Percentiles rank a stretch among this genome's conserved stretches.
Evolutionary conservation across 345 rosid species (phyloP).

Genomic region (Gossypium sturtianum): DNA sequence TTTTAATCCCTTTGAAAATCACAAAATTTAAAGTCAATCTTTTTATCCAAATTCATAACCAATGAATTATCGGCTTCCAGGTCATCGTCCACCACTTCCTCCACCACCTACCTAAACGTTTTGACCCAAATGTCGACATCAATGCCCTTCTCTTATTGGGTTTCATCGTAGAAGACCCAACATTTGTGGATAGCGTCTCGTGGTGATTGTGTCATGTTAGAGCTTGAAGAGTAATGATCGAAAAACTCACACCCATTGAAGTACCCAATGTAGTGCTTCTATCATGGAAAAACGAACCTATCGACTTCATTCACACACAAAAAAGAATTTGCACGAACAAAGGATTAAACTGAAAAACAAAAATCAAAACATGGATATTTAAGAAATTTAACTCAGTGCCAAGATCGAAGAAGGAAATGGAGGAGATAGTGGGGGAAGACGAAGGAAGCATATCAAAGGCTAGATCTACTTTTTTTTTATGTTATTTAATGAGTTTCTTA

Average conservation of each 20-base stretch:
- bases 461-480: conserved; percentile 43
- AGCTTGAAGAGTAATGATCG: conserved; percentile 56
- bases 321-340: not conserved
- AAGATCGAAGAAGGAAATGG: conserved; percentile 84
- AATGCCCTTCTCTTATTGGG: conserved; percentile 15
- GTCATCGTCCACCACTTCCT: conserved; percentile 54
- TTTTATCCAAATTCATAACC: no score
- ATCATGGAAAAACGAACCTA: conserved; percentile 89
- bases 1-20: no score
- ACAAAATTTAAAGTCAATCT: no score
- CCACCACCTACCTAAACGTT: conserved; percentile 40
- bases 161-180: conserved; percentile 13
- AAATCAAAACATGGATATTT: not conserved
- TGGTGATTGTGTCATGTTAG: conserved; percentile 38
- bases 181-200: conserved; percentile 2
- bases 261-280: conserved; percentile 92
- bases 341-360: not conserved
- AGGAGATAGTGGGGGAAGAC: conserved; percentile 18
- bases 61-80: no score
- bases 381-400: conserved; percentile 68
- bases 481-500: not conserved
- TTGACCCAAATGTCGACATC: conserved; percentile 23
- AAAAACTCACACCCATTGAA: conserved; percentile 76
- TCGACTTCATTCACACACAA: conserved; percentile 40
- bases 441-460: conserved; percentile 35